phyloP scores from a whole-genome alignment of 1,139 yeast species.

The Wickerhamiella pararugosa region DNA sequence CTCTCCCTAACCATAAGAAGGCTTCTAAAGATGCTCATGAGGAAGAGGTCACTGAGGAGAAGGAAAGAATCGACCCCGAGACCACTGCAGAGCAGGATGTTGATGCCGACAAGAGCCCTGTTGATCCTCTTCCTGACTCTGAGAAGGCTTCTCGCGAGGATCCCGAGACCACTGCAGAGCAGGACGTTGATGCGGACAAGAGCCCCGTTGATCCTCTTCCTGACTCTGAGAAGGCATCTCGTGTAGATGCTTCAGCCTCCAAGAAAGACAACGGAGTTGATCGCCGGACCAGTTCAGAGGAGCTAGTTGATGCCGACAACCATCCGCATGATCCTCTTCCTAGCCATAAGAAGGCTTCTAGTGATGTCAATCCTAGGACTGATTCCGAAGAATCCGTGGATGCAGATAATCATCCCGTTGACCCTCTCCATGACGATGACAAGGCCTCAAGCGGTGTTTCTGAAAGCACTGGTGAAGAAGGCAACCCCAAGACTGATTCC shows the following conservation, averaged over 20 bases:
- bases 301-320: constrained; percentile 6
- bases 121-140: constrained; percentile 1
- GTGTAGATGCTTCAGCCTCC: neutral
- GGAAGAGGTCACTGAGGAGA: constrained; percentile 2
- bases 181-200: constrained; percentile 4
- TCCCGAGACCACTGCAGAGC: neutral
- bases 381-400: constrained; percentile 5
- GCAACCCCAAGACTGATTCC: neutral
- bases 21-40: neutral
- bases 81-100: constrained; percentile 6
- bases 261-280: neutral
- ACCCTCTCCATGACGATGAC: neutral
- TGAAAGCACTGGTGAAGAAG: too few relatives aligned
- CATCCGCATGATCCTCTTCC: neutral
- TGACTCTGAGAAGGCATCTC: neutral
- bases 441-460: neutral
- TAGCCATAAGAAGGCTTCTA: neutral
- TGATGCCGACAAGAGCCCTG: constrained; percentile 6
- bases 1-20: neutral
- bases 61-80: neutral
- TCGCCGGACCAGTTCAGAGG: constrained; percentile 3
- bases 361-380: neutral
- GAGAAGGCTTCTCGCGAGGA: neutral
- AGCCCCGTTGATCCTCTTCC: constrained; percentile 3
- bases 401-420: constrained; percentile 6